These are phyloP conservation scores for Fusarium siculi DNA, from an alignment of 2,329 filamentous ascomycete genomes.

Conservation along the genomic window DNA sequence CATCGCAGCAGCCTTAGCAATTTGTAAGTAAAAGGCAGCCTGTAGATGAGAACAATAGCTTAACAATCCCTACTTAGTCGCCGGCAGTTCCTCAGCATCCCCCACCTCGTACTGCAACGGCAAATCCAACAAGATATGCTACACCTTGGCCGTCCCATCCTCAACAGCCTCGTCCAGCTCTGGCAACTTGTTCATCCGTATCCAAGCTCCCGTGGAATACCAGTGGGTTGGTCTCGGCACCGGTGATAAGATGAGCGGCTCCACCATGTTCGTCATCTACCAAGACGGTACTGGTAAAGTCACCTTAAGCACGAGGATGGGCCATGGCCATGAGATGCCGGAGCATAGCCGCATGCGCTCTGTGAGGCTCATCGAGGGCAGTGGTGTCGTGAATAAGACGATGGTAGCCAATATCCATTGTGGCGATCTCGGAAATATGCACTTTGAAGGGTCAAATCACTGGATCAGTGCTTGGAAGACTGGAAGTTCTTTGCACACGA, in stretches of 20 bases:
- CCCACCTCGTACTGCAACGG: background rate
- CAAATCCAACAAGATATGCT: background rate
- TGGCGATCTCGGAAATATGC: background rate
- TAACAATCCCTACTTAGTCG: background rate
- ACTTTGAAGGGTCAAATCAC: background rate
- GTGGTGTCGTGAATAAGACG: background rate
- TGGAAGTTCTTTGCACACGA: background rate
- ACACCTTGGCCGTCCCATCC: background rate
- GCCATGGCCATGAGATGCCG: background rate
- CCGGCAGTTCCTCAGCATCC: background rate
- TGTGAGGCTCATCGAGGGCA: background rate
- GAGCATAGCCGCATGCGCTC: background rate
- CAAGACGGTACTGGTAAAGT: background rate
- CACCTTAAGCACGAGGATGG: background rate
- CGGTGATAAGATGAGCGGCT: background rate
- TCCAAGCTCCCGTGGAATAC: background rate
- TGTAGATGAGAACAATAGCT: too few relatives aligned
- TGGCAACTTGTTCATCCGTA: background rate
- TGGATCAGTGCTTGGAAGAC: slow-evolving; percentile 3
- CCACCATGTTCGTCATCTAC: background rate
- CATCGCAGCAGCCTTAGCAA: background rate
- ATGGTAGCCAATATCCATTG: background rate
- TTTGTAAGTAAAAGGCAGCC: background rate
- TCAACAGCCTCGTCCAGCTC: background rate
- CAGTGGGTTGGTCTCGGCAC: background rate